Conservation (phyloP, 768 basidiomycete genomes). For the Kwoniella dejecticola region DNA sequence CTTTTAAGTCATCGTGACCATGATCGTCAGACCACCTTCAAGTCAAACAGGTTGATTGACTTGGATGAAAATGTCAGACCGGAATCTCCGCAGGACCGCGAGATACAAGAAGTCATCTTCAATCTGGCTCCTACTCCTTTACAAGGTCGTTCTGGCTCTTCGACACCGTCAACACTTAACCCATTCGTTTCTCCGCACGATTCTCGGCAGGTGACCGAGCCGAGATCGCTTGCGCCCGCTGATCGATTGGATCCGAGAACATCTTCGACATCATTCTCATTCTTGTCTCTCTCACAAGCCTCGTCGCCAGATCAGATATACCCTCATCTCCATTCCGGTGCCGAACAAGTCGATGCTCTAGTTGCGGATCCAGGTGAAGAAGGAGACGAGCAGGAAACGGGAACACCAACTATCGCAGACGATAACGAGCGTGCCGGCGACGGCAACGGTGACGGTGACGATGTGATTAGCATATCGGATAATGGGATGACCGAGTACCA, state of each 20-base stretch:
- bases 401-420: not conserved
- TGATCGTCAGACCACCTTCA: not conserved
- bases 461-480: not conserved
- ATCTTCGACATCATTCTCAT: constrained; percentile 35
- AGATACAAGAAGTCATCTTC: constrained; percentile 40
- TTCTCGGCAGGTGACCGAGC: not conserved
- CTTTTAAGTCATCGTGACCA: constrained; percentile 1
- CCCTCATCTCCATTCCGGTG: not conserved
- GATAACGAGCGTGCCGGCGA: not conserved
- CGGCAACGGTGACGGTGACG: not conserved
- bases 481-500: constrained; percentile 28
- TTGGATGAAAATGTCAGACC: not conserved
- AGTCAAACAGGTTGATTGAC: constrained; percentile 7
- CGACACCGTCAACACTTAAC: constrained; percentile 11
- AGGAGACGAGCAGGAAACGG: not conserved
- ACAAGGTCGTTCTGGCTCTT: constrained; percentile 1
- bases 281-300: constrained; percentile 33
- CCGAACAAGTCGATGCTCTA: too few relatives aligned
- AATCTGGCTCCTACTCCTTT: constrained; percentile 6
- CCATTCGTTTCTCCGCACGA: constrained; percentile 14
- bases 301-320: constrained; percentile 23
- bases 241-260: not conserved
- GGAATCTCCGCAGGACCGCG: constrained; percentile 24
- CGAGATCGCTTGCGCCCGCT: too few relatives aligned
- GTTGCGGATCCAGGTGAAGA: too few relatives aligned